Base-by-base conservation (phyloP, 2,329 filamentous ascomycete species). In the Acrocalymma vagum region DNA sequence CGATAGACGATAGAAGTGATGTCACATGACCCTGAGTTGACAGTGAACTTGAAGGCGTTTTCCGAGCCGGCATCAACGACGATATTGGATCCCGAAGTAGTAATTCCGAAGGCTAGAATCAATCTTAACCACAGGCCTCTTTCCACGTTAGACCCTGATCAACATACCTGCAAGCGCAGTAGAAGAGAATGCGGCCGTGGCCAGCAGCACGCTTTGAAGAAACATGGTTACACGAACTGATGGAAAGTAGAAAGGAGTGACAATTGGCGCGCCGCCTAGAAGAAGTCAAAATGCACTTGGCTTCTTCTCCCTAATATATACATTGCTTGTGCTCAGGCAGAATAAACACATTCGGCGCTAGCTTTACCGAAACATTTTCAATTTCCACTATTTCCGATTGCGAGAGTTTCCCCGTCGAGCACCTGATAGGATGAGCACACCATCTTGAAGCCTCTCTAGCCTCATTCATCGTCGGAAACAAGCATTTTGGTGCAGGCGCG, bases 1-100 rank as follows among this genome's bases (percentile, higher is more conserved):
- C 79, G 78, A 58, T 77, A 86, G 38, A 77, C 76, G 62, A 87
- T 80, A 0, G 82, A 85, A 10, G 77, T 84, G 62, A 87, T 82
- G 52, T 86, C 84, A 51, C 83, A 85, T 60, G 71, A 84, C 11
- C 71, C 72, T 30, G 75, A 48, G 20, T 64, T 59, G 10, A 71
- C 64, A 6, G 63, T 65, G 13, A 70, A 56, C 7, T 60, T 49
- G n/a, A 71, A 45, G 5, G 62, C 14, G 29, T 69, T 64, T 16
- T 51, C 44, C 1, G 65, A 62, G 3, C 65, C 68, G 3, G 67
- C 60, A 42, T 70, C 67, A 8, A 70, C 53, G n/a, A 66, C 52
- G 22, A 62, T 64, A 25, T 58, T 58, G 38, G 50, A 45, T 10
- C 56, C 58, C 21, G 51, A 56, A 17, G 61, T 60, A 1, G 65